Percentiles rank a stretch among this genome's conserved stretches.
These are phyloP conservation scores for Colletotrichum phormii DNA, from an alignment of 2,329 filamentous ascomycete genomes.

Conservation along the genomic window DNA sequence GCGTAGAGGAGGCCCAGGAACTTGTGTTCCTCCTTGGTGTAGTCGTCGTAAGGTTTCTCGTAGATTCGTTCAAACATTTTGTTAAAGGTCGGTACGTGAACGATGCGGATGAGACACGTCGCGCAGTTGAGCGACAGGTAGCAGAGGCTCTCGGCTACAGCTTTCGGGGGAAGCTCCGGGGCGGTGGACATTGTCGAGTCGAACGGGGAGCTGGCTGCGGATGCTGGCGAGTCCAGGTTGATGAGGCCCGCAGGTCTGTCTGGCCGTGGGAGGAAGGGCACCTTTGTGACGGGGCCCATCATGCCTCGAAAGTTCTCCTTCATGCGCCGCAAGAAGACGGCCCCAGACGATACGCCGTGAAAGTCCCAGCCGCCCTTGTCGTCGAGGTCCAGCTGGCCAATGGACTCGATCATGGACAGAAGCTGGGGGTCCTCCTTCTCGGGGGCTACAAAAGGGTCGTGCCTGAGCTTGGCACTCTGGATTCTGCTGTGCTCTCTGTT, in stretches of 20 bases:
- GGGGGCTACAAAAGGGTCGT: slow-evolving; percentile 45
- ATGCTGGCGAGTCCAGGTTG: slow-evolving; percentile 76
- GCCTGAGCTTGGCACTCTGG: slow-evolving; percentile 55
- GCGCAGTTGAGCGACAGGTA: slow-evolving; percentile 68
- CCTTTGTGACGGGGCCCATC: slow-evolving; percentile 72
- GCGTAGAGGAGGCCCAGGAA: slow-evolving; percentile 79
- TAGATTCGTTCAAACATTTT: slow-evolving; percentile 83
- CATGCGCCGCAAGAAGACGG: slow-evolving; percentile 88
- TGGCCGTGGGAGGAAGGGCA: slow-evolving; percentile 67
- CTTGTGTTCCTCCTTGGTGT: slow-evolving; percentile 72
- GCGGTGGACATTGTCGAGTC: slow-evolving; percentile 64
- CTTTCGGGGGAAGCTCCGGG: slow-evolving; percentile 77
- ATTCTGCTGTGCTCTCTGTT: slow-evolving; percentile 64
- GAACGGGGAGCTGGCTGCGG: slow-evolving; percentile 71
- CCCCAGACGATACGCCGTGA: slow-evolving; percentile 90
- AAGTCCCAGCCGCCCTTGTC: slow-evolving; percentile 96
- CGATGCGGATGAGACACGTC: slow-evolving; percentile 72
- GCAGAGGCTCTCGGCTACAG: slow-evolving; percentile 64
- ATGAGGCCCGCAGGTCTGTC: slow-evolving; percentile 61
- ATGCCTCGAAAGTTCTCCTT: slow-evolving; percentile 87
- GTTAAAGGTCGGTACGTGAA: slow-evolving; percentile 87
- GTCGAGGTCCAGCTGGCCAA: slow-evolving; percentile 90
- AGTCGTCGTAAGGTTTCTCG: slow-evolving; percentile 71
- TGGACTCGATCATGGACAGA: slow-evolving; percentile 94
- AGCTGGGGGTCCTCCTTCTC: slow-evolving; percentile 77